Conservation (phyloP, 23 red algal genomes). For the Chondrus crispus region DNA sequence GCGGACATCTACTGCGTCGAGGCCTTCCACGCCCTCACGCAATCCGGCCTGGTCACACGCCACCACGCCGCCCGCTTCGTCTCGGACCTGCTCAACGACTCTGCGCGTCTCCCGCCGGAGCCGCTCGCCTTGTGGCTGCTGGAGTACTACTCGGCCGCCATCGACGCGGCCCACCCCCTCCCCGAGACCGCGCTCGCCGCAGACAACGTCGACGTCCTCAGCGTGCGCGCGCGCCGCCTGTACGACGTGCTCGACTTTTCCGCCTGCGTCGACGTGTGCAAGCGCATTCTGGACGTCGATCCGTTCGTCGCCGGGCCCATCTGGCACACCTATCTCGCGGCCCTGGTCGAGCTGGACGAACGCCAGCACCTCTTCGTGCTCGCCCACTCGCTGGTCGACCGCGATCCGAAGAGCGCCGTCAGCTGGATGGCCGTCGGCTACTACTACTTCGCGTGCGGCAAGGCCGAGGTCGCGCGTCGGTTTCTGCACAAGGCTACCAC, state of each 20-base stretch:
- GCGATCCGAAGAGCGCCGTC: constrained; percentile 27
- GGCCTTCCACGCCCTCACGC: constrained; percentile 38
- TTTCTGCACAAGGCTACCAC: constrained; percentile 89
- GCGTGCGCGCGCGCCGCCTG: not conserved
- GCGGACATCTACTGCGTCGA: constrained; percentile 65
- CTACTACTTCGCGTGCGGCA: constrained; percentile 76
- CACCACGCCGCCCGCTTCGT: constrained; percentile 36
- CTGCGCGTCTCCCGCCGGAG: not conserved
- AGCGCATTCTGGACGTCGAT: constrained; percentile 9
- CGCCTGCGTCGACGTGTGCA: not conserved
- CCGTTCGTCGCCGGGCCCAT: constrained; percentile 30
- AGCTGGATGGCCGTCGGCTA: constrained; percentile 84
- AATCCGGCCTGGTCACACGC: constrained; percentile 29
- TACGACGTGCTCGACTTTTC: constrained; percentile 21
- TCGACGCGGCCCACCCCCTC: not conserved
- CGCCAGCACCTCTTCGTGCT: constrained; percentile 62
- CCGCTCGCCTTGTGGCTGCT: constrained; percentile 31
- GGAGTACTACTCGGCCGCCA: constrained; percentile 28
- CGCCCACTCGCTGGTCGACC: constrained; percentile 80
- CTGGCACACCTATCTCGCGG: constrained; percentile 39
- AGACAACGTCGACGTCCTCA: not conserved
- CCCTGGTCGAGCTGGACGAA: constrained; percentile 57
- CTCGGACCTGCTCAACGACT: not conserved
- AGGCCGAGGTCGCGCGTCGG: constrained; percentile 58
- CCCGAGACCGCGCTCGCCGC: not conserved